Base-by-base conservation (phyloP, 352 stramenopile genomes). In the Globisporangium takayamanum region DNA sequence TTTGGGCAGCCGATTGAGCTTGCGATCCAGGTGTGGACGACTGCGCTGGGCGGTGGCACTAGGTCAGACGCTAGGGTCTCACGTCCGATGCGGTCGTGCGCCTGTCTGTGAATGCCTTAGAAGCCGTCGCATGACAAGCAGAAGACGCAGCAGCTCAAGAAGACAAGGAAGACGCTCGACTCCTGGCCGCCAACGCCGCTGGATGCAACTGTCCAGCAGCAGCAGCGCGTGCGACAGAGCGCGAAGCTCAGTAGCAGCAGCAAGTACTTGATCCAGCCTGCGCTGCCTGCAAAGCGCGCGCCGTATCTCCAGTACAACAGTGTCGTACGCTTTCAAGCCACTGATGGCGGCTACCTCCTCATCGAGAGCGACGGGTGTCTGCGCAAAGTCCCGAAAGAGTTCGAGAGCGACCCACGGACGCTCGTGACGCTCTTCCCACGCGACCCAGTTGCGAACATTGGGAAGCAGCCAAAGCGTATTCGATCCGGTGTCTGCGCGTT, bases 1-100 rank as follows among this genome's bases (percentile, higher is more conserved):
- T 76, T 84, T 22, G 77, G 77, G 0, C 79, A 88, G 52, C 65
- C 73, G 5, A 68, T 89, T 2, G 67, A 81, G 22, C 42, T 63
- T 18, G 76, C 70, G 5, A 57, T 81, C 7, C 59, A 72, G 73
- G 62, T 77, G 62, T 54, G 63, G 22, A 6, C 25, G 47, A 16
- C 39, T 1, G 16, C 46, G 22, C 22, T 22, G 0, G 22, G 22
- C 22, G 22, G 22, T 22, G 22, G 22, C 22, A 22, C 22, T 22
- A 22, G 22, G 22, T 22, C 22, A 22, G 22, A 22, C 22, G 22
- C 22, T 22, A 22, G 22, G 22, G 22, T 22, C 22, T 22, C 22
- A 22, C 22, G 30, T 36, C 1, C 30, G 30, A 8, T 36, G 30
- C 30, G 30, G 2, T 8, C 30, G 30, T 36, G 30, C 7, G 2